Evolutionary conservation across 371 early-diverging fungal species (phyloP), one percentile per base, ranked within the genome.

Genomic region (Choanephora cucurbitarum): DNA sequence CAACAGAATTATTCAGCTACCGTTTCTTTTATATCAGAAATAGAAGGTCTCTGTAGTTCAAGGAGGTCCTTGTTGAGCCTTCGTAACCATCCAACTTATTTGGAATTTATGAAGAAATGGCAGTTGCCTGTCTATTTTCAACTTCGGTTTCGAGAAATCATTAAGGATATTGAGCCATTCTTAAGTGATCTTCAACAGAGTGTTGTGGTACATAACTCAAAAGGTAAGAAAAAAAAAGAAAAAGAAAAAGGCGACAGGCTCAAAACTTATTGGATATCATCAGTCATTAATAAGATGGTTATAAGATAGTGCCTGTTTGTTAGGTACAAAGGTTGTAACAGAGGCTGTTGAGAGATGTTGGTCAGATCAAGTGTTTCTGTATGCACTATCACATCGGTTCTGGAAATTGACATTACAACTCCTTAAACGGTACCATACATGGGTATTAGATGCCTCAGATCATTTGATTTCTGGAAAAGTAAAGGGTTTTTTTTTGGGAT

Each of bases 391-490:
- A 0, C 75, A 82, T 61, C 76, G 83, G 19, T 90, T 91, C 43
- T 92, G 89, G 88, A 87, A 86, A 59, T 69, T 92, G 44, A 87
- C 91, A 0, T 51, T 92, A 21, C 91, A 91, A 69, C 76, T 89
- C 55, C 45, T 82, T 15, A 66, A 69, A 46, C 70, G 85, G 49
- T 85, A 83, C 42, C 55, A 55, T 10, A 15, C 59, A 18, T 85
- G 85, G 85, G 62, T 66, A 1, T 41, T 49, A 3, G 59, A 47
- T n/a, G 31, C n/a, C 7, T 18, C 42, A 11, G 17, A 43, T 49
- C 34, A 24, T 41, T 14, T 40, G 17, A 23, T 18, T 24, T 48
- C 23, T 24, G 14, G 7, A 21, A 37, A 44, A 13, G 42, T 62
- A 6, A 32, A 77, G 11, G 21, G 40, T 45, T 24, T 14, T 45